Conservation (phyloP, 345 rosid genomes). For the Sonneratia caseolaris region DNA sequence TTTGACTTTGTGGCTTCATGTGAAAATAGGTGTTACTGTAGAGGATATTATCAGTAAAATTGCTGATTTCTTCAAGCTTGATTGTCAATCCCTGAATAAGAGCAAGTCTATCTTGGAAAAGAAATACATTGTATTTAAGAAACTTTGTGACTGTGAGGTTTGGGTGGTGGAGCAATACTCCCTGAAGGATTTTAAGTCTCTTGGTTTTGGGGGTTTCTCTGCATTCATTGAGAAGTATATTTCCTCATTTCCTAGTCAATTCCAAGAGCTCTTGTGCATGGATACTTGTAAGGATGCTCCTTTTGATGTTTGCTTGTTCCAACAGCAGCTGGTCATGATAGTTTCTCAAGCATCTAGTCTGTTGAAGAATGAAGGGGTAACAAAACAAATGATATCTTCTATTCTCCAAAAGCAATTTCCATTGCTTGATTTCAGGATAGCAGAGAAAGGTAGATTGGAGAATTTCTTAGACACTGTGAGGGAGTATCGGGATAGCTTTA, state of each 20-base stretch:
- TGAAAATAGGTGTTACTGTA: constrained; percentile 30
- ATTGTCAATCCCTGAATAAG: constrained; percentile 25
- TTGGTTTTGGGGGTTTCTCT: constrained; percentile 74
- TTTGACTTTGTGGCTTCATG: constrained; percentile 6
- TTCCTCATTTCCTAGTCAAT: constrained; percentile 42
- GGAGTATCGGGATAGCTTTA: constrained; percentile 28
- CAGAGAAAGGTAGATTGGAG: constrained; percentile 42
- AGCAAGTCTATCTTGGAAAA: constrained; percentile 19
- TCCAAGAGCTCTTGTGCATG: constrained; percentile 39
- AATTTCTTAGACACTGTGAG: constrained; percentile 35
- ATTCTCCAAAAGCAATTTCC: constrained; percentile 73
- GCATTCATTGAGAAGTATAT: constrained; percentile 50
- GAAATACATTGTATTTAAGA: constrained; percentile 31
- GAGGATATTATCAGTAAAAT: constrained; percentile 55
- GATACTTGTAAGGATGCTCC: constrained; percentile 36
- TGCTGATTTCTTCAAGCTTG: constrained; percentile 33
- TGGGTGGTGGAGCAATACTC: constrained; percentile 62
- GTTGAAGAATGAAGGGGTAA: constrained; percentile 37
- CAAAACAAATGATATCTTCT: constrained; percentile 42
- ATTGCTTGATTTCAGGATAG: constrained; percentile 39
- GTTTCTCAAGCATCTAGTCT: constrained; percentile 69
- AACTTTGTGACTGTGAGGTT: constrained; percentile 48
- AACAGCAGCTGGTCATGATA: constrained; percentile 45
- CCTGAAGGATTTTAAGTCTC: constrained; percentile 57
- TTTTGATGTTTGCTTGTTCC: constrained; percentile 50